phyloP scores from a whole-genome alignment of 352 stramenopile species.

The Phytophthora aleatoria region DNA sequence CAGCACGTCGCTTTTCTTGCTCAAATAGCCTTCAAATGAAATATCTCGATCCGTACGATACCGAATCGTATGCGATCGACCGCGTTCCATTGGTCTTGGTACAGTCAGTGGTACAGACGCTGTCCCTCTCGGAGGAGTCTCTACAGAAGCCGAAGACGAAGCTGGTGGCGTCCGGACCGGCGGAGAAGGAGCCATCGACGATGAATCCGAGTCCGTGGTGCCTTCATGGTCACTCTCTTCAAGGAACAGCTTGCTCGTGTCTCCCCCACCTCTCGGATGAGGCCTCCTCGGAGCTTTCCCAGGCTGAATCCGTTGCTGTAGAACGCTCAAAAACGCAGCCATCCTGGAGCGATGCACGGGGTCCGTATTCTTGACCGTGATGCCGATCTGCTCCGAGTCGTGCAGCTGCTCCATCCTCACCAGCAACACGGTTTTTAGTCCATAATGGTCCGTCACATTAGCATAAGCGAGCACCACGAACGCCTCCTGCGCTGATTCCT shows the following conservation, averaged over 20 bases:
- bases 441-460: conserved; percentile 47
- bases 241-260: conserved; percentile 62
- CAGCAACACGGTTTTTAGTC: conserved; percentile 56
- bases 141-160: conserved; percentile 13
- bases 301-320: conserved; percentile 73
- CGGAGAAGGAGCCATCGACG: conserved; percentile 21
- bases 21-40: conserved; percentile 84
- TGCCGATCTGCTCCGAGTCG: conserved; percentile 66
- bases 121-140: conserved; percentile 20
- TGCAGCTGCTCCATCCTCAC: conserved; percentile 71
- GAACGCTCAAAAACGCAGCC: conserved; percentile 51
- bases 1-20: conserved; percentile 83
- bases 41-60: conserved; percentile 74
- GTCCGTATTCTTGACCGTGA: conserved; percentile 75
- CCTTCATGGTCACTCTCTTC: conserved; percentile 52
- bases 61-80: conserved; percentile 65
- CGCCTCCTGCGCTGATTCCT: conserved; percentile 12
- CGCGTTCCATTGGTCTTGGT: conserved; percentile 30
- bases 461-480: conserved; percentile 69
- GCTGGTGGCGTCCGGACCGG: conserved; percentile 15
- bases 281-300: conserved; percentile 45
- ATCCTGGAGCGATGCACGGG: conserved; percentile 55
- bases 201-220: conserved; percentile 35
- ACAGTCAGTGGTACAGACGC: conserved; percentile 5
- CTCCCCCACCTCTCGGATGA: conserved; percentile 33